Evolutionary conservation across 306 rosid genomes (phyloP).

Genomic region (Inga oerstediana): DNA sequence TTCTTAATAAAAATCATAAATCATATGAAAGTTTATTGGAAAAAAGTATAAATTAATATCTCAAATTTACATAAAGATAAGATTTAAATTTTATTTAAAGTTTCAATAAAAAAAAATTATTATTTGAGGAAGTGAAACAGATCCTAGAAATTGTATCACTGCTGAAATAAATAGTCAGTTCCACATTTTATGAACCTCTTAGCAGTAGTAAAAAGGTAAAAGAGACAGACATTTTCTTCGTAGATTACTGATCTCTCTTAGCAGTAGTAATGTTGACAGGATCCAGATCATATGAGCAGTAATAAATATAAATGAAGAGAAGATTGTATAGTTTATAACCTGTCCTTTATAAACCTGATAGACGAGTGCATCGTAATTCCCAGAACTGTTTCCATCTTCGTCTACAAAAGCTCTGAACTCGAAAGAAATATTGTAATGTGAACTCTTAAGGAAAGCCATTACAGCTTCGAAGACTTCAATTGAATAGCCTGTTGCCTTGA

Average conservation of each 20-base stretch:
- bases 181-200: not conserved
- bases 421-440: constrained; percentile 6
- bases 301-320: not conserved
- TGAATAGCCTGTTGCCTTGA: constrained; percentile 6
- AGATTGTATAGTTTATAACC: not conserved
- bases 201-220: not conserved
- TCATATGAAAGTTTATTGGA: no score
- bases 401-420: constrained; percentile 11
- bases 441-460: not conserved
- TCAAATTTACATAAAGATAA: no score
- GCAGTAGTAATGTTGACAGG: not conserved
- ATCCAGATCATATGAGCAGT: not conserved
- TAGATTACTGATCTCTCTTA: not conserved
- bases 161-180: not conserved
- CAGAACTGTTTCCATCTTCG: not conserved
- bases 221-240: not conserved
- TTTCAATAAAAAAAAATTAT: no score
- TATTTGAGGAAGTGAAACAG: not conserved
- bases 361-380: not conserved
- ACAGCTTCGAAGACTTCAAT: constrained; percentile 17
- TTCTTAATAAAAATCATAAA: no score
- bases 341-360: not conserved
- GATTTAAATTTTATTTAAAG: no score
- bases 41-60: no score
- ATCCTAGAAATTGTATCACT: not conserved